Evolutionary conservation across 2,329 filamentous ascomycete species (phyloP).

Genomic region (Drechslerella stenobrocha): DNA sequence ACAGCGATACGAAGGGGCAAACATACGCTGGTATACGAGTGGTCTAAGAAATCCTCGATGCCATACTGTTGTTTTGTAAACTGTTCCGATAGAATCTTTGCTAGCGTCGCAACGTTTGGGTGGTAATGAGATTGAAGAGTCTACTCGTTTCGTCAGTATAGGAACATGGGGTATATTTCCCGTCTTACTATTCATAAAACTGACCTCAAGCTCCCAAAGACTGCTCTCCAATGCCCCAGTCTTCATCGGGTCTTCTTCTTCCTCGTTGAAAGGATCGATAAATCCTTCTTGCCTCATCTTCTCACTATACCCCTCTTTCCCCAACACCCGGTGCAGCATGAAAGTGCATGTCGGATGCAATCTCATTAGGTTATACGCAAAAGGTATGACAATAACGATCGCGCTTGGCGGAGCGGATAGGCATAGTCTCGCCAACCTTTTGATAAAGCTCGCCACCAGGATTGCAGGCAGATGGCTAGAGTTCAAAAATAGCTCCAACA

Average conservation of each 20-base stretch:
- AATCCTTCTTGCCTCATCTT: conserved; percentile 66
- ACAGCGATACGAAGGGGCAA: neutral
- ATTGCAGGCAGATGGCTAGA: conserved; percentile 91
- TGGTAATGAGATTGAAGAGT: conserved; percentile 92
- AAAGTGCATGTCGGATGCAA: conserved; percentile 88
- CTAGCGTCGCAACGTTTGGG: conserved; percentile 90
- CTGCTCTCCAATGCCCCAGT: conserved; percentile 88
- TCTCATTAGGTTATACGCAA: conserved; percentile 93
- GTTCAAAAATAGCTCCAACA: conserved; percentile 84
- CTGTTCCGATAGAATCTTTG: conserved; percentile 91
- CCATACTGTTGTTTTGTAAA: conserved; percentile 96
- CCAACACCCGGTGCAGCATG: conserved; percentile 82
- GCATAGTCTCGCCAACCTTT: conserved; percentile 79
- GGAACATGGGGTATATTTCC: neutral
- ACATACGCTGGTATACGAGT: conserved; percentile 80
- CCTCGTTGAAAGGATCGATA: conserved; percentile 75
- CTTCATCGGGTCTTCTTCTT: conserved; percentile 78
- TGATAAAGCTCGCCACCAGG: conserved; percentile 93
- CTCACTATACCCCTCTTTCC: conserved; percentile 63
- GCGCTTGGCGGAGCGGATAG: conserved; percentile 88
- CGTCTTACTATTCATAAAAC: no score
- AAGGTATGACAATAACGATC: conserved; percentile 85
- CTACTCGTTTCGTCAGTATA: conserved; percentile 16
- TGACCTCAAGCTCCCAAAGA: conserved; percentile 83
- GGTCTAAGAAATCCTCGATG: conserved; percentile 95